Evolutionary conservation across 2,329 filamentous ascomycete genomes (phyloP).

Genomic region (Teratosphaeria zuluensis): DNA sequence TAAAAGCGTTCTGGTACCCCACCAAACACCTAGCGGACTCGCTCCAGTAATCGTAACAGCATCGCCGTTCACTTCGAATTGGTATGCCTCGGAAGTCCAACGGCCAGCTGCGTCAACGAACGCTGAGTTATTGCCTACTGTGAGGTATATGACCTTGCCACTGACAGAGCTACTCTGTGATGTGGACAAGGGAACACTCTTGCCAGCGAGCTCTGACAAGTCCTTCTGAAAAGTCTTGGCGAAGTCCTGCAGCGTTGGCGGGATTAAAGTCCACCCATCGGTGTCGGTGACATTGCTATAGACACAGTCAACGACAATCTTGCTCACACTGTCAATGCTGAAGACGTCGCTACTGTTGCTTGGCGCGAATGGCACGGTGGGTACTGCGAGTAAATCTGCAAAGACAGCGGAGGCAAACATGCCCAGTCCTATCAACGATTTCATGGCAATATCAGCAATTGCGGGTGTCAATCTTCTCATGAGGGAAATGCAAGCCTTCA

Average conservation of each 20-base stretch:
- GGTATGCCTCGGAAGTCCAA: conserved; percentile 42
- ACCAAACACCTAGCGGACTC: conserved; percentile 48
- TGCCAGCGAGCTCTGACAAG: conserved; percentile 13
- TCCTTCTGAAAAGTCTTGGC: conserved; percentile 37
- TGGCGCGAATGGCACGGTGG: neutral
- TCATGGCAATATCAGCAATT: neutral
- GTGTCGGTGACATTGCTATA: conserved; percentile 35
- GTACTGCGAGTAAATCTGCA: neutral
- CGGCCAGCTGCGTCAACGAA: conserved; percentile 40
- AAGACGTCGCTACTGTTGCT: neutral
- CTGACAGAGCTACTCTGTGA: neutral
- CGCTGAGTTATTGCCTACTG: conserved; percentile 30
- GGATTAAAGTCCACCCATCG: conserved; percentile 42
- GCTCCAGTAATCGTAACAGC: conserved; percentile 42
- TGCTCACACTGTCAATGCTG: neutral
- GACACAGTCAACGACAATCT: conserved; percentile 37
- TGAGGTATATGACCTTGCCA: conserved; percentile 36
- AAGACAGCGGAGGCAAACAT: neutral
- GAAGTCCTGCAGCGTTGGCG: conserved; percentile 41
- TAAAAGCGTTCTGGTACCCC: conserved; percentile 47
- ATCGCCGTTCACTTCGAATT: conserved; percentile 31
- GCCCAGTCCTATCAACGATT: neutral
- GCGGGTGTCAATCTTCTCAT: neutral
- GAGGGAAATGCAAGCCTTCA: neutral
- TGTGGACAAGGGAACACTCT: neutral